Conservation (phyloP, 2,329 filamentous ascomycete genomes). For the Ophiostoma populinum region DNA sequence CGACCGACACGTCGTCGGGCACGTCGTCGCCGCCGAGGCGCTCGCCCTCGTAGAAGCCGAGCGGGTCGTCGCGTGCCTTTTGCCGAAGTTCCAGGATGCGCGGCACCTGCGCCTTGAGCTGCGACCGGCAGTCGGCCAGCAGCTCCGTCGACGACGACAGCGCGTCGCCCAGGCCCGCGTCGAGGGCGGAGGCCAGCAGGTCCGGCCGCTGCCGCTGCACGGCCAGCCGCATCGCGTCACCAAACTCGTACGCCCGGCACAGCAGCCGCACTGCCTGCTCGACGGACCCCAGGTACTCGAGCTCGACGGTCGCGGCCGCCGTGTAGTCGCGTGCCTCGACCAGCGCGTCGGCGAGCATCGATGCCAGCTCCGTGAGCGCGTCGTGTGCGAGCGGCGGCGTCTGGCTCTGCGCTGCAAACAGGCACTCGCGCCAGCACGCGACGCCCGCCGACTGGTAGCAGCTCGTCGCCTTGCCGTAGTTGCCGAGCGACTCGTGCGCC, state of each 20-base stretch:
- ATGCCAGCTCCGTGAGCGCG: constrained; percentile 52
- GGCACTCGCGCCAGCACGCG: constrained; percentile 72
- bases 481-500: constrained; percentile 70
- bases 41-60: constrained; percentile 78
- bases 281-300: constrained; percentile 63
- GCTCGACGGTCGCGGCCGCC: constrained; percentile 60
- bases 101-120: constrained; percentile 71
- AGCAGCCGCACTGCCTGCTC: constrained; percentile 55
- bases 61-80: constrained; percentile 68
- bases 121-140: constrained; percentile 77
- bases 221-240: constrained; percentile 70
- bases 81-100: constrained; percentile 66
- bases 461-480: constrained; percentile 57
- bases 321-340: constrained; percentile 72
- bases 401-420: constrained; percentile 59
- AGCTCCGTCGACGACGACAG: constrained; percentile 75
- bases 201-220: constrained; percentile 40
- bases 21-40: constrained; percentile 27
- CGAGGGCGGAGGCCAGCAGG: constrained; percentile 52
- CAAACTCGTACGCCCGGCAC: constrained; percentile 76
- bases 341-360: constrained; percentile 58
- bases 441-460: constrained; percentile 69
- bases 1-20: constrained; percentile 84
- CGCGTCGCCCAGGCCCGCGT: constrained; percentile 63
- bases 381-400: constrained; percentile 16